Evolutionary conservation across 768 basidiomycete genomes (phyloP).

Genomic region (Sutorius australiensis): DNA sequence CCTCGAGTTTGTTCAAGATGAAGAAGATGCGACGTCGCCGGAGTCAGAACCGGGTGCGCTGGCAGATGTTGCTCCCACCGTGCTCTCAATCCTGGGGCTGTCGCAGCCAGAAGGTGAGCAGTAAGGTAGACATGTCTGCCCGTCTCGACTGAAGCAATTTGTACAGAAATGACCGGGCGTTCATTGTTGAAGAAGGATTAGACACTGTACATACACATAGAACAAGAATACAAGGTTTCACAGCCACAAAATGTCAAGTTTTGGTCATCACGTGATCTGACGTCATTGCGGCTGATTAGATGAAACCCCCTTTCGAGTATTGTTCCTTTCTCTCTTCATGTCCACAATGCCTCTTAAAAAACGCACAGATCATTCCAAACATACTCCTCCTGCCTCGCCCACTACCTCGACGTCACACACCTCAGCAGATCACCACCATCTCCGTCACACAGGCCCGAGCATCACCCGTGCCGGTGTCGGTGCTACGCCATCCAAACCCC

Average conservation of each 20-base stretch:
- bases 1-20: constrained; percentile 51
- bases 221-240: background rate
- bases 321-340: background rate
- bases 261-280: constrained; percentile 18
- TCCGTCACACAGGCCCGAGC: constrained; percentile 19
- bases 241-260: background rate
- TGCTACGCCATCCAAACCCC: constrained; percentile 2
- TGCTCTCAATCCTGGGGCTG: constrained; percentile 74
- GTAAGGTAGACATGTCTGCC: background rate
- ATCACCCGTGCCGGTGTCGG: constrained; percentile 3
- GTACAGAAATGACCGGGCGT: constrained; percentile 28
- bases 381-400: constrained; percentile 3
- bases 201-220: constrained; percentile 7
- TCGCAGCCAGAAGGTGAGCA: constrained; percentile 63
- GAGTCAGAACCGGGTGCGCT: constrained; percentile 67
- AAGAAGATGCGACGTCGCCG: constrained; percentile 41
- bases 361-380: constrained; percentile 12
- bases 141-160: background rate
- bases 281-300: constrained; percentile 2
- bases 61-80: constrained; percentile 88
- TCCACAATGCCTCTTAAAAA: constrained; percentile 17
- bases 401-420: constrained; percentile 6
- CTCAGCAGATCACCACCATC: constrained; percentile 11
- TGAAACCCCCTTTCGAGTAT: too few species aligned
- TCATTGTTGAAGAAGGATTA: constrained; percentile 29